phyloP scores from a whole-genome alignment of 1,139 yeast species.

The Geotrichum macrosporum region DNA sequence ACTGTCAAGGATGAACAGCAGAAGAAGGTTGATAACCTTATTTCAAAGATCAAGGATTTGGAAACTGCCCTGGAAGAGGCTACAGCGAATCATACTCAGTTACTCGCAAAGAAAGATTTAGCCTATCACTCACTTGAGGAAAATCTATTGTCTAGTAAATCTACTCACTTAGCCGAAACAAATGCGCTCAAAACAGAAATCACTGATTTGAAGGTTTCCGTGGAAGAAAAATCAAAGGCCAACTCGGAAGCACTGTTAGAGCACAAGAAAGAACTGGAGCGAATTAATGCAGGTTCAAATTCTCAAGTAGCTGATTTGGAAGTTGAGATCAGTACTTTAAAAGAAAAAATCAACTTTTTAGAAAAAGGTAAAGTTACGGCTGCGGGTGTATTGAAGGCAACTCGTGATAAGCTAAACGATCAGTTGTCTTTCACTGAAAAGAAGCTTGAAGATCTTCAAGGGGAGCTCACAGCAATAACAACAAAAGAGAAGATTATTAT shows the following conservation, averaged over 20 bases:
- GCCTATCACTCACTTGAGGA: constrained; percentile 13
- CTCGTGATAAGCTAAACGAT: constrained; percentile 14
- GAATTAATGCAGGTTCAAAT: neutral
- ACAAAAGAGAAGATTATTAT: constrained; percentile 4
- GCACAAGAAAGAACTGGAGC: constrained; percentile 10
- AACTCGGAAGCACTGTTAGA: constrained; percentile 4
- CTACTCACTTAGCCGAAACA: neutral
- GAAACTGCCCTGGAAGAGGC: constrained; percentile 35
- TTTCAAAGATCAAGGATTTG: constrained; percentile 8
- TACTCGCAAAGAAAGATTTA: constrained; percentile 16
- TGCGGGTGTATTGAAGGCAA: constrained; percentile 13
- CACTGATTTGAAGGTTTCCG: constrained; percentile 6
- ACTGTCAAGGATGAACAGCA: constrained; percentile 15
- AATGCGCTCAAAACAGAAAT: constrained; percentile 15
- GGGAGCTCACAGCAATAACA: constrained; percentile 5
- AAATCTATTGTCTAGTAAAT: neutral
- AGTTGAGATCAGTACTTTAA: constrained; percentile 14
- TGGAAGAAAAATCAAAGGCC: neutral
- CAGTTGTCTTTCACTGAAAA: constrained; percentile 17
- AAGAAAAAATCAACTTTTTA: constrained; percentile 11
- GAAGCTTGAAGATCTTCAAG: constrained; percentile 20
- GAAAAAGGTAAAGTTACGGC: constrained; percentile 13
- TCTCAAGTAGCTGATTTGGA: constrained; percentile 6
- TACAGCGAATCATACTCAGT: constrained; percentile 22
- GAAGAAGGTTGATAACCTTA: constrained; percentile 13